Evolutionary conservation across 441 rosid species (phyloP).

Genomic region (Macaranga tanarius): DNA sequence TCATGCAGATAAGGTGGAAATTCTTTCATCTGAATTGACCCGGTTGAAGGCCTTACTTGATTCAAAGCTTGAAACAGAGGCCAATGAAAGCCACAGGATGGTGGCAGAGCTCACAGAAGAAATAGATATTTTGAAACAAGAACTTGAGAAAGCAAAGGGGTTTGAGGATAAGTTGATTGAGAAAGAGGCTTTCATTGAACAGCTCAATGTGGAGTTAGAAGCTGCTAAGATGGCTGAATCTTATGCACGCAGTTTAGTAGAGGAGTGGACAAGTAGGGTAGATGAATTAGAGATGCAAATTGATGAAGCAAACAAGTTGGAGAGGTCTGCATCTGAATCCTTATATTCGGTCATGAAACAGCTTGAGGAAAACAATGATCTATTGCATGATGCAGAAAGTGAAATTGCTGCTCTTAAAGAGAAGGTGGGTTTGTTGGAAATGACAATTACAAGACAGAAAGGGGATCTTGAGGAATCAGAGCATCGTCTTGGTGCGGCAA

Average conservation of each 20-base stretch:
- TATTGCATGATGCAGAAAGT: slow-evolving; percentile 59
- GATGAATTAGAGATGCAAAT: slow-evolving; percentile 58
- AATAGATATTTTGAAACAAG: slow-evolving; percentile 47
- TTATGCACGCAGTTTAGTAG: slow-evolving; percentile 58
- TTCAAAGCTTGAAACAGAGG: slow-evolving; percentile 57
- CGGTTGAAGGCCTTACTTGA: slow-evolving; percentile 63
- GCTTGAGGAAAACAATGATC: slow-evolving; percentile 59
- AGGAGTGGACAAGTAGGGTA: slow-evolving; percentile 59
- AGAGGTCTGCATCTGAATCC: slow-evolving; percentile 75
- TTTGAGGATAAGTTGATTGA: slow-evolving; percentile 54
- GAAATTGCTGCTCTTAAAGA: slow-evolving; percentile 60
- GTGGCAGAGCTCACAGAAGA: slow-evolving; percentile 55
- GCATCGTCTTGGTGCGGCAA: slow-evolving; percentile 33
- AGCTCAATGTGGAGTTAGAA: slow-evolving; percentile 77
- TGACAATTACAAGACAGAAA: slow-evolving; percentile 55
- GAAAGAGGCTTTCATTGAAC: slow-evolving; percentile 58
- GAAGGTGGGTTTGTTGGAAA: slow-evolving; percentile 69
- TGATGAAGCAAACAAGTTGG: slow-evolving; percentile 59
- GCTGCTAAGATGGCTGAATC: slow-evolving; percentile 85
- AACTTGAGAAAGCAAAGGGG: slow-evolving; percentile 52
- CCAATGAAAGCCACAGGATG: slow-evolving; percentile 44
- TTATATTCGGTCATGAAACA: slow-evolving; percentile 68
- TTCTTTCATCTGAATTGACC: slow-evolving; percentile 64
- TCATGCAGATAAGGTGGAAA: slow-evolving; percentile 71
- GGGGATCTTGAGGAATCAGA: slow-evolving; percentile 69